Percentiles rank a stretch among this genome's conserved stretches.
These are phyloP conservation scores for Mucor indicus DNA, from an alignment of 371 early-diverging fungal genomes.

Conservation along the genomic window DNA sequence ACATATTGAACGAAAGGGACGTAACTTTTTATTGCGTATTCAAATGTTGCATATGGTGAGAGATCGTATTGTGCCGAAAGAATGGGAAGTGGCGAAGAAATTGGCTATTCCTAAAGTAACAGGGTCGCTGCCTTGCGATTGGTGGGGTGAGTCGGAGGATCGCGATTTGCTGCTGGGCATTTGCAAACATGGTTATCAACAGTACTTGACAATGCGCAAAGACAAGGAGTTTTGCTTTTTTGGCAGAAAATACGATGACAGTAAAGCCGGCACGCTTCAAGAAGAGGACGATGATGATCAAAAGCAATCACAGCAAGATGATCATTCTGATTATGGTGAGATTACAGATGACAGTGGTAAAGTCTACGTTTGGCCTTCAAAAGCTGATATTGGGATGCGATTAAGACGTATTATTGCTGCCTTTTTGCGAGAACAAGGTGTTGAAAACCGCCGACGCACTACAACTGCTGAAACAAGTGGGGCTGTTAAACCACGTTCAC, in stretches of 20 bases:
- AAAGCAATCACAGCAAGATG: neutral
- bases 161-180: slow-evolving; percentile 80
- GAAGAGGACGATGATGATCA: slow-evolving; percentile 19
- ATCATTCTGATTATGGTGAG: neutral
- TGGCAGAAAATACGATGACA: slow-evolving; percentile 53
- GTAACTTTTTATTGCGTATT: slow-evolving; percentile 74
- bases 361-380: slow-evolving; percentile 61
- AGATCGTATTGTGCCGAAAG: slow-evolving; percentile 55
- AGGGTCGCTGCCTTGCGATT: slow-evolving; percentile 55
- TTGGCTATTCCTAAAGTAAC: slow-evolving; percentile 54
- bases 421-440: slow-evolving; percentile 59
- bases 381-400: slow-evolving; percentile 74
- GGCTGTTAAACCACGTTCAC: slow-evolving; percentile 21
- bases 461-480: neutral
- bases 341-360: neutral
- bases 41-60: slow-evolving; percentile 75
- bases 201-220: slow-evolving; percentile 59
- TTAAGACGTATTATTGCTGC: slow-evolving; percentile 71
- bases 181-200: slow-evolving; percentile 79
- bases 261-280: slow-evolving; percentile 24
- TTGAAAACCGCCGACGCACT: slow-evolving; percentile 32
- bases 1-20: slow-evolving; percentile 66
- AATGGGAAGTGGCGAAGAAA: slow-evolving; percentile 46
- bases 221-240: slow-evolving; percentile 74
- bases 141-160: slow-evolving; percentile 87